These are phyloP conservation scores for Aphanomyces euteiches DNA, from an alignment of 352 stramenopile genomes.

Conservation along the genomic window DNA sequence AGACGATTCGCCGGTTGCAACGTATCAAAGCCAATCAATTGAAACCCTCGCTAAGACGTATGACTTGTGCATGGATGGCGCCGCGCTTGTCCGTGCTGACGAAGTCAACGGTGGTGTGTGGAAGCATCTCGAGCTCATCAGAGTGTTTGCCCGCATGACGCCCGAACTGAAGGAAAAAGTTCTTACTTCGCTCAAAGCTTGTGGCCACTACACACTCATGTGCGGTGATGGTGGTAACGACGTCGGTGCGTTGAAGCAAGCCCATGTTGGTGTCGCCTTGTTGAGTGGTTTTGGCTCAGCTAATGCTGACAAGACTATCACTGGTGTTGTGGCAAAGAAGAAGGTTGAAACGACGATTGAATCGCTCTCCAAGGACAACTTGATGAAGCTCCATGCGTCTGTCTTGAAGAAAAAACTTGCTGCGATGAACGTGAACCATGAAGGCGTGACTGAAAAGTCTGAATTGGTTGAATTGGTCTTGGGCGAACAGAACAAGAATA, in stretches of 20 bases:
- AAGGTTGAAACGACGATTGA: conserved; percentile 39
- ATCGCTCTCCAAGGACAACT: conserved; percentile 48
- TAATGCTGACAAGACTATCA: conserved; percentile 85
- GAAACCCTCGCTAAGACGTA: conserved; percentile 66
- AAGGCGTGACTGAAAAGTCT: conserved; percentile 72
- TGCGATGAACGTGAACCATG: conserved; percentile 62
- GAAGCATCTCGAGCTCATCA: conserved; percentile 70
- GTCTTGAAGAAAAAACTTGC: conserved; percentile 74
- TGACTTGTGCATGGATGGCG: conserved; percentile 82
- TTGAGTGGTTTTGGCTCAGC: conserved; percentile 78
- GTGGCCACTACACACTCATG: conserved; percentile 93
- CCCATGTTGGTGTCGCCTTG: conserved; percentile 80
- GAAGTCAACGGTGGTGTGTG: conserved; percentile 82
- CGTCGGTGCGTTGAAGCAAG: conserved; percentile 93
- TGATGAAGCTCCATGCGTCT: conserved; percentile 86
- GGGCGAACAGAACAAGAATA: conserved; percentile 62
- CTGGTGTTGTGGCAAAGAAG: conserved; percentile 64
- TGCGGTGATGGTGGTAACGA: conserved; percentile 99
- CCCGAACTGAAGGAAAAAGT: conserved; percentile 96
- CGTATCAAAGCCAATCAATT: conserved; percentile 67
- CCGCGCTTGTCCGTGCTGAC: conserved; percentile 61
- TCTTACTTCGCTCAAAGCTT: conserved; percentile 91
- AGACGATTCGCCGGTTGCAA: conserved; percentile 60
- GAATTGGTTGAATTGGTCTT: conserved; percentile 79
- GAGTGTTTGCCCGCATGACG: conserved; percentile 96